Conservation (phyloP, 1,284 basidiomycete genomes). For the Ganoderma lucidum region DNA sequence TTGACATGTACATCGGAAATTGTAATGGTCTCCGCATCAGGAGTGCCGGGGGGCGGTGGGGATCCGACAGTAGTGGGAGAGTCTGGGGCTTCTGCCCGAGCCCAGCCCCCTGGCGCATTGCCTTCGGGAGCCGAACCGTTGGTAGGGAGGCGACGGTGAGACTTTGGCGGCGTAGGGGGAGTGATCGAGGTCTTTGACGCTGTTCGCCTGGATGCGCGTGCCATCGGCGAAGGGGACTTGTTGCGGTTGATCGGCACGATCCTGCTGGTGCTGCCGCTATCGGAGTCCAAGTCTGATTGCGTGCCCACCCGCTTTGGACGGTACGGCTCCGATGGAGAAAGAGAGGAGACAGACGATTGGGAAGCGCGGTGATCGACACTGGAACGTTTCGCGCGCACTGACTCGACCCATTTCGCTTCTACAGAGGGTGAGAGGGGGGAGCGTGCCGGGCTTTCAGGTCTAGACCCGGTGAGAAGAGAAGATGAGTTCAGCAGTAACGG, state of each 20-base stretch:
- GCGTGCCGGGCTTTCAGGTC: slow-evolving; percentile 40
- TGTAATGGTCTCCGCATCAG: slow-evolving; percentile 39
- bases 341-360: slow-evolving; percentile 68
- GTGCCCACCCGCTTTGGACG: slow-evolving; percentile 32
- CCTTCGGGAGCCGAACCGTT: slow-evolving; percentile 33
- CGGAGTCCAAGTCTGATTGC: slow-evolving; percentile 63
- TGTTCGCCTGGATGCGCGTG: slow-evolving; percentile 54
- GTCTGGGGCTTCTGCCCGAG: slow-evolving; percentile 44
- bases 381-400: slow-evolving; percentile 50
- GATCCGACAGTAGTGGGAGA: slow-evolving; percentile 52
- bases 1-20: slow-evolving; percentile 38
- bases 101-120: slow-evolving; percentile 43
- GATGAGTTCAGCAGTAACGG: slow-evolving; percentile 64
- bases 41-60: slow-evolving; percentile 52
- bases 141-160: slow-evolving; percentile 33
- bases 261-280: slow-evolving; percentile 56
- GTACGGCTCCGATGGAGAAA: slow-evolving; percentile 56
- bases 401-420: slow-evolving; percentile 56
- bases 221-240: slow-evolving; percentile 74
- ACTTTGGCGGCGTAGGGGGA: slow-evolving; percentile 37
- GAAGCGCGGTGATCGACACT: slow-evolving; percentile 55
- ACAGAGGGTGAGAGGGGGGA: slow-evolving; percentile 49
- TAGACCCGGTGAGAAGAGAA: slow-evolving; percentile 46
- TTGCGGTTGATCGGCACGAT: slow-evolving; percentile 66
- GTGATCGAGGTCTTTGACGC: slow-evolving; percentile 39